Conservation (phyloP, 2,329 filamentous ascomycete species). For the Sclerotinia trifoliorum region DNA sequence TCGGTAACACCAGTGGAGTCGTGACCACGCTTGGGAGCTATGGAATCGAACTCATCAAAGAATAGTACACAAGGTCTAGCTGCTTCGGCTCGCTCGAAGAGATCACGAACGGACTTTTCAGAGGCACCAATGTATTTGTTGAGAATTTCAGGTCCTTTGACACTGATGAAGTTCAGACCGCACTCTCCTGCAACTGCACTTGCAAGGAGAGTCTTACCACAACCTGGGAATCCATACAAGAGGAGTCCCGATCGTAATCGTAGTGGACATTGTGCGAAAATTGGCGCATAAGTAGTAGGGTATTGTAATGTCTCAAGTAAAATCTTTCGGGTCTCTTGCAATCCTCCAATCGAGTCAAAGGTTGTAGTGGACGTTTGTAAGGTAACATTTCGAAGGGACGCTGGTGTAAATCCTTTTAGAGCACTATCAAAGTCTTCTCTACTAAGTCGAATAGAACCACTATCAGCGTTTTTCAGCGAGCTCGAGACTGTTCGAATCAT, state of each 20-base stretch:
- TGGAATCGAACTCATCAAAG: slow-evolving; percentile 98
- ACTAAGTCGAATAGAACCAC: slow-evolving; percentile 60
- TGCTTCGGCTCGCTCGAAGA: slow-evolving; percentile 89
- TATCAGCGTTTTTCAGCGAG: slow-evolving; percentile 45
- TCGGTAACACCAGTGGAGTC: slow-evolving; percentile 98
- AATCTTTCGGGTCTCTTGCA: slow-evolving; percentile 83
- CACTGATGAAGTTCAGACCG: slow-evolving; percentile 95
- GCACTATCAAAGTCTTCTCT: slow-evolving; percentile 79
- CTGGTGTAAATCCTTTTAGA: slow-evolving; percentile 88
- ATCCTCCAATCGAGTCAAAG: slow-evolving; percentile 87
- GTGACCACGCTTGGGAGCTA: slow-evolving; percentile 94
- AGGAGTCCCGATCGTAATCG: slow-evolving; percentile 91
- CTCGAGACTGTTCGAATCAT: slow-evolving; percentile 75
- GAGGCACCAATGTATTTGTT: slow-evolving; percentile 99
- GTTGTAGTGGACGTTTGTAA: slow-evolving; percentile 90
- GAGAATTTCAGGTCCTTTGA: slow-evolving; percentile 96
- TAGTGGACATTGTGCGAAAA: slow-evolving; percentile 93
- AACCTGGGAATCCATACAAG: slow-evolving; percentile 92
- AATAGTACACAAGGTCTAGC: slow-evolving; percentile 93
- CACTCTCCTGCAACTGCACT: slow-evolving; percentile 98
- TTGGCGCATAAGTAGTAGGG: slow-evolving; percentile 95
- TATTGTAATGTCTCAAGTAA: slow-evolving; percentile 94
- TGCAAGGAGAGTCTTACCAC: slow-evolving; percentile 92
- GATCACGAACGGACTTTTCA: slow-evolving; percentile 91
- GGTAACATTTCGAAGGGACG: slow-evolving; percentile 90